These are phyloP conservation scores for Elsinoe australis DNA, from an alignment of 2,329 filamentous ascomycete species.

Conservation along the genomic window DNA sequence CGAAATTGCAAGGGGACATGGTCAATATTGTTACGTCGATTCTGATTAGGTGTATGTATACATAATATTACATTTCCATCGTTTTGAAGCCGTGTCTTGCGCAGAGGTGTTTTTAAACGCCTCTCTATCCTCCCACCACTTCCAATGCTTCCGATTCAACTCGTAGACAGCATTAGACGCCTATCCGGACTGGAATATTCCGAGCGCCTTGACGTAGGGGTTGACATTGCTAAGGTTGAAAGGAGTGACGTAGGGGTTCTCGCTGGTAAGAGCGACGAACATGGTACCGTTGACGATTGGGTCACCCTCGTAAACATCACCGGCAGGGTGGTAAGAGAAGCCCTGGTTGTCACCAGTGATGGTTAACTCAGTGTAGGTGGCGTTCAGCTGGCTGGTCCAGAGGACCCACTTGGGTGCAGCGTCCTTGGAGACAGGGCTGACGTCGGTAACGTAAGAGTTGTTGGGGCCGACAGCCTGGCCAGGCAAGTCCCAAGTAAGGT, in stretches of 20 bases:
- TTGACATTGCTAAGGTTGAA: slow-evolving; percentile 71
- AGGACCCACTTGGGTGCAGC: slow-evolving; percentile 55
- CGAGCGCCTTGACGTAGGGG: slow-evolving; percentile 66
- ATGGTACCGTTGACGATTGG: slow-evolving; percentile 69
- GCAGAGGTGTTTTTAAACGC: too few species aligned
- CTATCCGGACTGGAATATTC: slow-evolving; percentile 71
- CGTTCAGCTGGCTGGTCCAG: slow-evolving; percentile 66
- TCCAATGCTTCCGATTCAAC: too few species aligned
- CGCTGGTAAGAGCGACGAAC: slow-evolving; percentile 69
- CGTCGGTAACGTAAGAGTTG: slow-evolving; percentile 66
- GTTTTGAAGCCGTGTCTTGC: too few species aligned
- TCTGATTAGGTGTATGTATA: too few species aligned
- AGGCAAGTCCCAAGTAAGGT: slow-evolving; percentile 63
- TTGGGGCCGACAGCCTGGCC: slow-evolving; percentile 67
- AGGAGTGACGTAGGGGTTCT: slow-evolving; percentile 59
- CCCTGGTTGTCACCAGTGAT: slow-evolving; percentile 56
- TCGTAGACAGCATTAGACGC: too few species aligned
- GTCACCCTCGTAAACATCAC: slow-evolving; percentile 59
- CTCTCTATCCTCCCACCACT: too few species aligned
- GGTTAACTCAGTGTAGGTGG: slow-evolving; percentile 50
- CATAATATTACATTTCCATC: too few species aligned
- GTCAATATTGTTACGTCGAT: too few species aligned
- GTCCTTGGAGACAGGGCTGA: slow-evolving; percentile 39
- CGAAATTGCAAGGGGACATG: too few species aligned
- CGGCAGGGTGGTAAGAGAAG: slow-evolving; percentile 65